Conservation (phyloP, 1,284 basidiomycete genomes). For the Malassezia sympodialis region DNA sequence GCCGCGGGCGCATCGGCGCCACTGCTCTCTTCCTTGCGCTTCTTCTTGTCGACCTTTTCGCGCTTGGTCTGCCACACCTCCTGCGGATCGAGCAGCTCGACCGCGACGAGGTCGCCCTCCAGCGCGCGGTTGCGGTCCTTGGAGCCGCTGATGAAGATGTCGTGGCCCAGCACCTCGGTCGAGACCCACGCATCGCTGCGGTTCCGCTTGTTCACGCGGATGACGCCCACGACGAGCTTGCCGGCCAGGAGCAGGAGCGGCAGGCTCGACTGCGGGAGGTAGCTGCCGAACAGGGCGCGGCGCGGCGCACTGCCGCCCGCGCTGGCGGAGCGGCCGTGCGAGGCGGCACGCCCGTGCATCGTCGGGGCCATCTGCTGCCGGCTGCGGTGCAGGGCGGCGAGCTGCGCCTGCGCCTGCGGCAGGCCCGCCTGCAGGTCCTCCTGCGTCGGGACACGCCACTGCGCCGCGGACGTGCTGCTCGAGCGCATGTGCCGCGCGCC, state of each 20-base stretch:
- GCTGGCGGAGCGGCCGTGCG: slow-evolving; percentile 57
- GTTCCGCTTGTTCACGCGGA: slow-evolving; percentile 97
- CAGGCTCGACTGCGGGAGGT: slow-evolving; percentile 91
- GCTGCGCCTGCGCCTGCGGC: slow-evolving; percentile 66
- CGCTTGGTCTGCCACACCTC: slow-evolving; percentile 95
- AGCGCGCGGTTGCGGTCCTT: slow-evolving; percentile 97
- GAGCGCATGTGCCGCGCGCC: slow-evolving; percentile 22
- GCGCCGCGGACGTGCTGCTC: slow-evolving; percentile 6
- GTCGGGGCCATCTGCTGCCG: slow-evolving; percentile 60
- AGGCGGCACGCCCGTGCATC: slow-evolving; percentile 85
- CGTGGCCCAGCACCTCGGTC: slow-evolving; percentile 95
- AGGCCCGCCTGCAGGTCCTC: slow-evolving; percentile 42
- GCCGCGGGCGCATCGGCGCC: slow-evolving; percentile 46
- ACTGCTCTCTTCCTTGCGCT: slow-evolving; percentile 75
- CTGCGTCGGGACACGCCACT: not conserved
- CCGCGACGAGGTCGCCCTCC: slow-evolving; percentile 96
- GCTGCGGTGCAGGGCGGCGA: slow-evolving; percentile 92
- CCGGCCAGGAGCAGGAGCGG: slow-evolving; percentile 94
- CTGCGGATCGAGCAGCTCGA: slow-evolving; percentile 78
- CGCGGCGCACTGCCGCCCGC: slow-evolving; percentile 55
- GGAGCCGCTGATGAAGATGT: slow-evolving; percentile 81
- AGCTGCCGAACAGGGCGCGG: slow-evolving; percentile 97
- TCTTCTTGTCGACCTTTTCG: slow-evolving; percentile 92
- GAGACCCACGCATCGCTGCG: slow-evolving; percentile 97
- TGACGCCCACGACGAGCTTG: slow-evolving; percentile 91